phyloP scores from a whole-genome alignment of 2,329 filamentous ascomycete genomes.

The Aspergillus uvarum region DNA sequence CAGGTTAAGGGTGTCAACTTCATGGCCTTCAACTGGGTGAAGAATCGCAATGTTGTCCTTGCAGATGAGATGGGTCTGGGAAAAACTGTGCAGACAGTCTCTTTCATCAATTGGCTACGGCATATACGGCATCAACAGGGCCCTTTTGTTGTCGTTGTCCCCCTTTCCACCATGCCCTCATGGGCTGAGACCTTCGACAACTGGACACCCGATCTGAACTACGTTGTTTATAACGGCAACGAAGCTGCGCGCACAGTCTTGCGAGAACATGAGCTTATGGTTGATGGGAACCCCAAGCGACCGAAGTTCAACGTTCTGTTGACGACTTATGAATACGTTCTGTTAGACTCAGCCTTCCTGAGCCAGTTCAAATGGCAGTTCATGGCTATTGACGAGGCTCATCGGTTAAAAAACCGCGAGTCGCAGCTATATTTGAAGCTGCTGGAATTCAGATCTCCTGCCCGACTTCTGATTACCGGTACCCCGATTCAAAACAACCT shows the following conservation, averaged over 20 bases:
- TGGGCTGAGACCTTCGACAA: constrained; percentile 98
- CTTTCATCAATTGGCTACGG: constrained; percentile 94
- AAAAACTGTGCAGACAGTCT: constrained; percentile 96
- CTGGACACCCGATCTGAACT: constrained; percentile 95
- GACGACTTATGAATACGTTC: constrained; percentile 95
- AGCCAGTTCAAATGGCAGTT: constrained; percentile 96
- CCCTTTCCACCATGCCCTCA: constrained; percentile 92
- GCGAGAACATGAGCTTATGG: constrained; percentile 82
- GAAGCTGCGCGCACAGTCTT: constrained; percentile 84
- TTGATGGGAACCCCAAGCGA: constrained; percentile 81
- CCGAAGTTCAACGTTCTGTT: constrained; percentile 97
- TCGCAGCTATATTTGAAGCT: constrained; percentile 88
- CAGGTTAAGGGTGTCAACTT: constrained; percentile 95
- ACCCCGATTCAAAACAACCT: constrained; percentile 98
- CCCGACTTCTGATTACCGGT: constrained; percentile 89
- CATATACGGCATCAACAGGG: constrained; percentile 88
- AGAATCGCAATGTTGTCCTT: constrained; percentile 90
- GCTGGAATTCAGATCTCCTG: constrained; percentile 80
- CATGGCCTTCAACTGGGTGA: constrained; percentile 92
- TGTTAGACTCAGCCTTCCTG: constrained; percentile 79
- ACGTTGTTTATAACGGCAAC: constrained; percentile 93
- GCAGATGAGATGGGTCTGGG: constrained; percentile 98
- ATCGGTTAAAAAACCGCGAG: constrained; percentile 93
- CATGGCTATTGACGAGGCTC: constrained; percentile 92
- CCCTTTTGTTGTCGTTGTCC: constrained; percentile 95